phyloP scores from a whole-genome alignment of 371 early-diverging fungal species.

The Circinella umbellata region DNA sequence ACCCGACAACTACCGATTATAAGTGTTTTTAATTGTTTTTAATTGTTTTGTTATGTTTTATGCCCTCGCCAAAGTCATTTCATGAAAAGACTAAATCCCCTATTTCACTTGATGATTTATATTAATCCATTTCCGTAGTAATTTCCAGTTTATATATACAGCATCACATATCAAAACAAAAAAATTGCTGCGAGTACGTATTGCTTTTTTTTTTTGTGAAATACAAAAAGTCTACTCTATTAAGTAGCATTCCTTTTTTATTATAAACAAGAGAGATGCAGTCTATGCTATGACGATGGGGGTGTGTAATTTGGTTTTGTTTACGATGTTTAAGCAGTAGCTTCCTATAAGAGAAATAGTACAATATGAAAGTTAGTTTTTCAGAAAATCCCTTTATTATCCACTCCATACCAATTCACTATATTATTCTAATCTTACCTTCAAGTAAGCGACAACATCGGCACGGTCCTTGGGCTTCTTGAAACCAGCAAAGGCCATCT shows the following conservation, averaged over 20 bases:
- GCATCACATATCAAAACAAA: too few relatives aligned
- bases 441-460: conserved; percentile 93
- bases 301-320: not conserved
- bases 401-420: too few relatives aligned
- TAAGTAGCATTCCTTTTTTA: conserved; percentile 10
- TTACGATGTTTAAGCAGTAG: conserved; percentile 5
- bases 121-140: too few relatives aligned
- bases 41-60: too few relatives aligned
- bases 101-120: too few relatives aligned
- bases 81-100: too few relatives aligned
- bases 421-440: conserved; percentile 49
- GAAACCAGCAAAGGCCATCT: conserved; percentile 99
- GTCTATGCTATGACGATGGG: conserved; percentile 10
- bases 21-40: too few relatives aligned
- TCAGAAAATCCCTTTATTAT: not conserved
- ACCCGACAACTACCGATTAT: too few relatives aligned
- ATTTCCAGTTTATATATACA: too few relatives aligned
- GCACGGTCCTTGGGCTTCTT: conserved; percentile 94
- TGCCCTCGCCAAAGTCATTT: too few relatives aligned
- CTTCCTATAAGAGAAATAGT: not conserved
- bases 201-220: not conserved
- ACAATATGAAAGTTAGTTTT: not conserved
- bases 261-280: conserved; percentile 13
- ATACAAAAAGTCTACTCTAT: conserved; percentile 13
- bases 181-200: too few relatives aligned